Base-by-base conservation (phyloP, 768 basidiomycete species). In the Boletellus ananiceps region DNA sequence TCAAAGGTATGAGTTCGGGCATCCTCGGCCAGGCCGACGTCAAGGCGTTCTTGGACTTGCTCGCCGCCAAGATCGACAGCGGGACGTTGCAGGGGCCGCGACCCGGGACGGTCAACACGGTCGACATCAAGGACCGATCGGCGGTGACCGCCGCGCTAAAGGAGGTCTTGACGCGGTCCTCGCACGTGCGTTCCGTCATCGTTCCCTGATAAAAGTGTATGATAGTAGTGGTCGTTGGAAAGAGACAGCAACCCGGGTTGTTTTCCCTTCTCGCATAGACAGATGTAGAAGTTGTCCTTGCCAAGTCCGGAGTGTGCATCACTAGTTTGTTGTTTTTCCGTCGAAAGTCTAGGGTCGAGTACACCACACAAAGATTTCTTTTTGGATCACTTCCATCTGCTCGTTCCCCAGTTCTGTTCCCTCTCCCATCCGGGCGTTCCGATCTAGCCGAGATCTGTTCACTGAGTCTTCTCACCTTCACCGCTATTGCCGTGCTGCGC, bases 1-100 rank as follows among this genome's bases (percentile, higher is more conserved):
- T 68, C 48, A 69, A 59, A 44, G 67, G 67, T 1, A 66, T 68
- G 65, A 47, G 39, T 36, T 70, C 67, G 35, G 60, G 59, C 44
- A 57, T 63, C 16, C 47, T 68, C 2, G 19, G 35, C 18, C 41
- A 57, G 7, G 18, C 27, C 1, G 60, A 65, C 21, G 50, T 67
- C 23, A 68, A 69, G 52, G 49, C 33, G 2, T 59, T 68, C 21
- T 23, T 68, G 40, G 69, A 68, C 35, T 6, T 58, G 19, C 55
- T 68, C 15, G 56, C 69, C 8, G 38, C 39, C 1, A 69, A 69
- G 54, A 63, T 70, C 31, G 69, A 68, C 39, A 36, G 27, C 13
- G 69, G 67, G 1, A 34, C 44, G 9, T 53, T 69, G 11, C 47
- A 61, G 18, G 64, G 64, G 8, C 69, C 69, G 13, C 60, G 55